Evolutionary conservation across 805 yeast species (phyloP), one percentile per base, ranked within the genome.

Genomic region (Lachancea kluyveri): DNA sequence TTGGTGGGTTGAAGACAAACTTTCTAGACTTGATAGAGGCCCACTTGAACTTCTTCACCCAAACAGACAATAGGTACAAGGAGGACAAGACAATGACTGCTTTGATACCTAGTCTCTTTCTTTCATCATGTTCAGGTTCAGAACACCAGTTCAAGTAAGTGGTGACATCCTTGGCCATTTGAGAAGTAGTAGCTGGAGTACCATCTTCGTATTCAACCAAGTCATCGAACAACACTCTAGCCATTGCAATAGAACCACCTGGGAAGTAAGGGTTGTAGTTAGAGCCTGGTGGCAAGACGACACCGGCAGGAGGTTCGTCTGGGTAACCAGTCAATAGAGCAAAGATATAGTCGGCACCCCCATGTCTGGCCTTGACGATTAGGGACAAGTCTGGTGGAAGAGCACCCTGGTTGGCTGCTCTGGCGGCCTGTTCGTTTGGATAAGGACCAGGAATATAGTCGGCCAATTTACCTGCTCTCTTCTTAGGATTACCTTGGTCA

Each of bases 241-340:
- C 97, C 98, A 92, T 92, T 51, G 96, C 98, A 70, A 92, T 90
- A 25, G 96, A 74, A 47, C 98, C 97, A 68, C 97, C 97, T 62
- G 98, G 97, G 95, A 92, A 92, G 74, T 92, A 92, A 57, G 98
- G 98, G 76, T 92, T 92, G 70, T 92, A 92, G 79, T 92, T 92
- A 42, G 94, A 65, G 45, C 98, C 98, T 42, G 85, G 82, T 38
- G 97, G 94, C 52, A 92, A 72, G 31, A 63, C 72, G 40, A 85
- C 96, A 71, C 98, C 98, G 19, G 96, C 97, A 49, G 98, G 98
- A 41, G 95, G 83, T 42, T 92, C 97, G 28, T 92, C 98, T 54
- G 97, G 97, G 72, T 92, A 92, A 59, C 98, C 98, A 42, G 97
- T 92, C 65, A 92, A 79, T 57, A 92, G 68, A 18, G 96, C 67